Base-by-base conservation (phyloP, 306 rosid genomes). In the Bauhinia variegata region DNA sequence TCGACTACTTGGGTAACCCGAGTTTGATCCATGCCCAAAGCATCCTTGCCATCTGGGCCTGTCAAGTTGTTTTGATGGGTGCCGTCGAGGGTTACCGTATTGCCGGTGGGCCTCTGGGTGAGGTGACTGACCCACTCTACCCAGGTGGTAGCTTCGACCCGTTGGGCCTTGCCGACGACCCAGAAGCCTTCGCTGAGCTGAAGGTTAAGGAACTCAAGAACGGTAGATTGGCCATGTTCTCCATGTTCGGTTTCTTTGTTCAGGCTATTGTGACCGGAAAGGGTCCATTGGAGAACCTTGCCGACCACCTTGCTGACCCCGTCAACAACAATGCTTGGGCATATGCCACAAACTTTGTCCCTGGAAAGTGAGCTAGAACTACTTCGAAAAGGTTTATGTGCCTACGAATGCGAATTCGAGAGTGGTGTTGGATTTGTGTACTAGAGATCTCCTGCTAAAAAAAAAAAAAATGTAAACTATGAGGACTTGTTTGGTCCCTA, bases 321-420 rank as follows among this genome's bases (percentile, higher is more conserved):
- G 89, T 85, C 15, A 85, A 75, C 89, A 85, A 82, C 85, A 85
- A 85, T 4, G 89, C 89, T 5, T 83, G 87, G 89, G 75, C 89
- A 6, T 82, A 64, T n/a, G 89, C 89, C 67, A 85, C 90, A 4
- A 82, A 85, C 87, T 85, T 85, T 43, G 90, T 74, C n/a, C 90
- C 91, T 4, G 86, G 91, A 54, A 83, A 86, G 81, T 86, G 77
- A 79, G 59, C 28, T n/a, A 6, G 19, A 0, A 5, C 7, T 30
- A 32, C 1, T 14, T 0, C 2, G 5, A 11, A 1, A 32, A 16
- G 18, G 9, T 9, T n/a, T 33, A 42, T 37, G 2, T 47, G 4
- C 38, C 38, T 4, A 34, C 41, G 68, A 56, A 28, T 49, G 44
- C 52, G 48, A 55, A 59, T 51, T 58, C 15, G 49, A 57, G 70